Evolutionary conservation across 2,329 filamentous ascomycete genomes (phyloP).

Genomic region (Colletotrichum graminicola): DNA sequence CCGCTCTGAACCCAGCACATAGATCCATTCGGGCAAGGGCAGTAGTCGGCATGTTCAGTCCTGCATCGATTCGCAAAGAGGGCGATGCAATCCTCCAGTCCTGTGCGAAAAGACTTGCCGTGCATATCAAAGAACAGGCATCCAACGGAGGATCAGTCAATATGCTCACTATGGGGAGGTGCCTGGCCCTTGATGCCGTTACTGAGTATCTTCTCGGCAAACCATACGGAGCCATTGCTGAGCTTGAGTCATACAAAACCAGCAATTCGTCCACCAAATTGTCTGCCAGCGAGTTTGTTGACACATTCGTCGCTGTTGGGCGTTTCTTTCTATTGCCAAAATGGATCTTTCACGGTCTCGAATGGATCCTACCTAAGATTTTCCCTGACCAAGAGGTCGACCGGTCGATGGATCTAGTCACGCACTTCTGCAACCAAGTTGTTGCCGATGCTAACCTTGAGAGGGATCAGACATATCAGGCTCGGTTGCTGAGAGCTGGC

Average conservation of each 20-base stretch:
- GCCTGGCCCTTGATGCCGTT: conserved; percentile 3
- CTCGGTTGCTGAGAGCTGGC: neutral
- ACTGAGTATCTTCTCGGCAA: conserved; percentile 5
- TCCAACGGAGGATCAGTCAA: neutral
- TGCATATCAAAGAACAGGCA: neutral
- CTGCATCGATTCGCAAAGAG: conserved; percentile 4
- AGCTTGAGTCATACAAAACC: conserved; percentile 2
- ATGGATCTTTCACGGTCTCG: neutral
- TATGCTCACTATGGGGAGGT: conserved; percentile 10
- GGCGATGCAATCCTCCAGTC: conserved; percentile 9
- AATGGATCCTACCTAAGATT: conserved; percentile 3
- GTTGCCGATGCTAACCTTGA: conserved; percentile 1
- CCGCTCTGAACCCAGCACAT: neutral
- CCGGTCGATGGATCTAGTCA: conserved; percentile 10
- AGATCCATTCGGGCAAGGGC: conserved; percentile 5
- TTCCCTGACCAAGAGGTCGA: neutral
- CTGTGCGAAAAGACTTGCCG: neutral
- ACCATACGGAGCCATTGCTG: neutral
- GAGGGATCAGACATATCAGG: conserved; percentile 13
- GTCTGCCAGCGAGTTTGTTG: conserved; percentile 22
- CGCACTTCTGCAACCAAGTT: conserved; percentile 5
- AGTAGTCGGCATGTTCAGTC: conserved; percentile 14
- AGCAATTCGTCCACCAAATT: neutral
- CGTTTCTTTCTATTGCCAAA: conserved; percentile 6
- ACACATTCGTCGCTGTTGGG: conserved; percentile 13